A percentile compares a stretch with the other conserved stretches of the same genome.
Evolutionary conservation across 192 early-diverging fungal genomes (phyloP).

Genomic region (Obelidium mucronatum): DNA sequence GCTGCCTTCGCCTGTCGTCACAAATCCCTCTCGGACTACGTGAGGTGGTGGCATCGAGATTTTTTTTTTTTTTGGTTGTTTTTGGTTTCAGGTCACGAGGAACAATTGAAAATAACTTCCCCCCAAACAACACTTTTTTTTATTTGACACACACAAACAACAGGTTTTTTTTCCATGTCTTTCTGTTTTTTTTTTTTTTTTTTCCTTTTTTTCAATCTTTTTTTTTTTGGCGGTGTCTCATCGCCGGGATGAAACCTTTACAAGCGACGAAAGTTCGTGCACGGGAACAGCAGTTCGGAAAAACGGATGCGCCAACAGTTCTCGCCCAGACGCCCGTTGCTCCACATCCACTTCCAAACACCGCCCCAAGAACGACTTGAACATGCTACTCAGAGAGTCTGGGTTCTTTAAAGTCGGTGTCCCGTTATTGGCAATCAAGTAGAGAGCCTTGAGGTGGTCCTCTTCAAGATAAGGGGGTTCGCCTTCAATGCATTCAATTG

Average conservation of each 20-base stretch:
- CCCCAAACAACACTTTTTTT: not conserved
- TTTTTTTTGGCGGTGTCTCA: too few relatives aligned
- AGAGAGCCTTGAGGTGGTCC: conserved; percentile 90
- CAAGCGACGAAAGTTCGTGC: conserved; percentile 79
- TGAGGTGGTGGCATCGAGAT: not conserved
- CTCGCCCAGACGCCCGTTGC: conserved; percentile 75
- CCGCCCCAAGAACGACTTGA: conserved; percentile 86
- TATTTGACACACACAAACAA: not conserved
- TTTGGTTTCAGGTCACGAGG: too few relatives aligned
- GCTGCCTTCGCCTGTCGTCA: too few relatives aligned
- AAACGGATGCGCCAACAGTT: conserved; percentile 88
- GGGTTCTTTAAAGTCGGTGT: conserved; percentile 90
- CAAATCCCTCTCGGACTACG: not conserved
- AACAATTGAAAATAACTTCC: too few relatives aligned
- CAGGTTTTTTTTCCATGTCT: too few relatives aligned
- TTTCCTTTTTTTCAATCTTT: not conserved
- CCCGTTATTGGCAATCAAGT: conserved; percentile 94
- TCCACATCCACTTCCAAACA: conserved; percentile 86
- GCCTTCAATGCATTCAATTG: conserved; percentile 95
- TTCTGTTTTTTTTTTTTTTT: too few relatives aligned
- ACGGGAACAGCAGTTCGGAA: conserved; percentile 80
- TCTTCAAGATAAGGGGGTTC: conserved; percentile 96
- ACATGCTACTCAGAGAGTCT: conserved; percentile 74
- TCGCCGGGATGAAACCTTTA: conserved; percentile 50
- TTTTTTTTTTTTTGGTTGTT: too few relatives aligned